Conservation (phyloP, 805 yeast species). For the Ogataea angusta region DNA sequence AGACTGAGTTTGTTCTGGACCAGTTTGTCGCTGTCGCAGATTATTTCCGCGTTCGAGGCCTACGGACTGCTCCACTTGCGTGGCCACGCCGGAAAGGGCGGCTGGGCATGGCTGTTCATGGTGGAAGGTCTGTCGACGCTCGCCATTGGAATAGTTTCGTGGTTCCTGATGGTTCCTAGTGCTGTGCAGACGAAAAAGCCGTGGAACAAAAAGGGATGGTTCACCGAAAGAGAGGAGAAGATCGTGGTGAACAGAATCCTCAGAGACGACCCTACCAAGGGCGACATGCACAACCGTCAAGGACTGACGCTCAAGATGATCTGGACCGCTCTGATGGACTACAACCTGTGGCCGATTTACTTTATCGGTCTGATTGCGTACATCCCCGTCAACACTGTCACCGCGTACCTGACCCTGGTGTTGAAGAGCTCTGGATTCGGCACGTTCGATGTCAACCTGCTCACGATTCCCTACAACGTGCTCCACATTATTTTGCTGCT, state of each 20-base stretch:
- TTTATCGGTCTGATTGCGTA: conserved; percentile 41
- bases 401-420: conserved; percentile 45
- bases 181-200: conserved; percentile 30
- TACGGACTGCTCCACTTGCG: conserved; percentile 52
- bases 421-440: conserved; percentile 49
- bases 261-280: conserved; percentile 62
- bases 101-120: conserved; percentile 68
- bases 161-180: conserved; percentile 34
- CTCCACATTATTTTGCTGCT: conserved; percentile 37
- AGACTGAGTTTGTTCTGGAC: conserved; percentile 61
- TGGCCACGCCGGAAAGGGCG: conserved; percentile 41
- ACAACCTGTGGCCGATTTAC: conserved; percentile 55
- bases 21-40: conserved; percentile 46
- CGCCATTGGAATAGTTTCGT: conserved; percentile 42
- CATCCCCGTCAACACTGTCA: conserved; percentile 37
- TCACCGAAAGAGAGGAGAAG: conserved; percentile 51
- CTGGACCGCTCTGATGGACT: conserved; percentile 42
- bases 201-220: conserved; percentile 37
- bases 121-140: conserved; percentile 62
- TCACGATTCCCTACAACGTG: conserved; percentile 49
- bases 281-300: conserved; percentile 62
- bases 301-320: conserved; percentile 42
- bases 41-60: conserved; percentile 42
- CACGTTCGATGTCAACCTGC: conserved; percentile 49
- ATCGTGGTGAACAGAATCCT: conserved; percentile 56